Conservation (phyloP, 164 flowering plant genomes). For the Echeveria elegans region DNA sequence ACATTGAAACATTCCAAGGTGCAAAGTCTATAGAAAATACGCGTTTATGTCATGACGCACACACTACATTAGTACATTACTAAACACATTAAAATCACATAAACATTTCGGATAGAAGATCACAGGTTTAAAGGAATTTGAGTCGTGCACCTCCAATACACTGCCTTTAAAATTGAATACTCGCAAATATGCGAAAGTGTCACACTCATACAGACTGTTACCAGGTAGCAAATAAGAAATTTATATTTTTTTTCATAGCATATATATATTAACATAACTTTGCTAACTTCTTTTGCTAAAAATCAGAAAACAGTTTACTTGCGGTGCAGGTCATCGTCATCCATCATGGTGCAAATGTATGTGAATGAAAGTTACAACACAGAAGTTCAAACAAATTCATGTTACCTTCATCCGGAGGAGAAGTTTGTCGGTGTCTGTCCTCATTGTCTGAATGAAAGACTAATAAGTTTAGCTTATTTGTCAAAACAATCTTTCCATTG, state of each 20-base stretch:
- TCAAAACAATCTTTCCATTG: not conserved
- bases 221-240: not conserved
- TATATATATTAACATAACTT: not conserved
- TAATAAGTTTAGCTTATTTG: not conserved
- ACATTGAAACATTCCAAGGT: not conserved
- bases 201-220: not conserved
- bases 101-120: not conserved
- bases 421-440: slow-evolving; percentile 3
- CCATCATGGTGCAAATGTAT: not conserved
- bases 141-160: not conserved
- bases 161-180: too few species aligned
- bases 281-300: not conserved
- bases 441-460: not conserved
- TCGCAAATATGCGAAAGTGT: not conserved
- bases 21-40: not conserved
- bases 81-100: not conserved
- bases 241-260: not conserved
- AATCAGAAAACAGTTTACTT: not conserved
- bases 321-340: not conserved
- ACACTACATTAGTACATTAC: too few species aligned
- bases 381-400: not conserved
- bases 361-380: slow-evolving; percentile 1
- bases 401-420: not conserved
- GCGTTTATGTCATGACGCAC: not conserved
- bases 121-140: not conserved